Evolutionary conservation across 1,284 basidiomycete species (phyloP), one percentile per base, ranked within the genome.

Genomic region (Sporisorium exsertum): DNA sequence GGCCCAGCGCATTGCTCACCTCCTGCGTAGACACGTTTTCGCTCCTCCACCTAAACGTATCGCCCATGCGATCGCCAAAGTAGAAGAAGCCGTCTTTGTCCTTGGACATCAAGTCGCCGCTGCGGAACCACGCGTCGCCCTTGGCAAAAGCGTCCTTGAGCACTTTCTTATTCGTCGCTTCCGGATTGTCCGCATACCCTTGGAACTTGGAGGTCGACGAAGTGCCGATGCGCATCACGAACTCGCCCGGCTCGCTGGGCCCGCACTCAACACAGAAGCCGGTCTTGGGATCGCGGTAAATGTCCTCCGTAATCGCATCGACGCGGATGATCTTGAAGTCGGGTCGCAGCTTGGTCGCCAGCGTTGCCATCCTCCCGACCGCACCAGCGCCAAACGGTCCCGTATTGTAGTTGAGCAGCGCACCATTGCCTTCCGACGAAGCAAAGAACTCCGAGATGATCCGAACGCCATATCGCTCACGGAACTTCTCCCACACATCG

Each of bases 401-500:
- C 9, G 78, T 67, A 72, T 84, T 85, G 78, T 76, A 76, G 71
- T 85, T 84, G 77, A 86, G 62, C 60, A 86, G 58, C 13, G 78
- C 81, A 18, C 79, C 81, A 49, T 84, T 84, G 18, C 83, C 85
- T 55, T 86, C 85, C 35, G 76, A 77, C 18, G 80, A 79, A 3
- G 85, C 85, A 59, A 84, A 86, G 72, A 86, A 86, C 47, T 86
- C 85, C 5, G 77, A 73, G 60, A 86, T 85, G 49, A 62, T 53
- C 5, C 56, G 57, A 0, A 86, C 82, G 26, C 80, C 82, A 57
- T 81, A 86, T 0, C 85, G 58, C 32, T 86, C 82, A 10, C 85
- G 61, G 81, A 86, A 86, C 58, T 79, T 82, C 29, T 83, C 76
- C 85, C 85, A 86, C 1, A 86, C 85, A 29, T 86, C 85, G 33